Conservation (phyloP, 345 rosid species). For the Gossypium bickii region DNA sequence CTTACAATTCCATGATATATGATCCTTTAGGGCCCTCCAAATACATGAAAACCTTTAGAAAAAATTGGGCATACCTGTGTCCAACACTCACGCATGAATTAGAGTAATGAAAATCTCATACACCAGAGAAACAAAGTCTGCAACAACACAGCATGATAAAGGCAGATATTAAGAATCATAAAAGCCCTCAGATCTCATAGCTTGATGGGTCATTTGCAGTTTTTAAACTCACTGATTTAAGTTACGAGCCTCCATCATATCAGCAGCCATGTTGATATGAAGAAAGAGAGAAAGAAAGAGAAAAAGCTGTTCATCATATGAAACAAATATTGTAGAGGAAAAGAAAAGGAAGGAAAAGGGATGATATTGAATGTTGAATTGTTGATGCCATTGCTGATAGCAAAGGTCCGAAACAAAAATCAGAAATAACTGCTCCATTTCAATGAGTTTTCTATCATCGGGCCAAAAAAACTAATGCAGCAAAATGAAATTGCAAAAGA, state of each 20-base stretch:
- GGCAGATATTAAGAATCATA: not conserved
- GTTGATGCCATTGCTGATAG: conserved; percentile 13
- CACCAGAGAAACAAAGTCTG: not conserved
- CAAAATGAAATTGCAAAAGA: too few species aligned
- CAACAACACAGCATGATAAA: not conserved
- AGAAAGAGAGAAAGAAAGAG: conserved; percentile 8
- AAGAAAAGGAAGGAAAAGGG: not conserved
- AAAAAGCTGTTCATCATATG: not conserved
- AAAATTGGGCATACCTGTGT: not conserved
- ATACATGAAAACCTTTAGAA: not conserved
- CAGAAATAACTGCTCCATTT: conserved; percentile 13
- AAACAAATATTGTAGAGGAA: not conserved
- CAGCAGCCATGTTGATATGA: not conserved
- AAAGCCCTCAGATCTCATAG: conserved; percentile 30
- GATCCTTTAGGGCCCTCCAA: not conserved
- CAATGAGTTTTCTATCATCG: conserved; percentile 23
- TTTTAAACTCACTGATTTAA: conserved; percentile 6
- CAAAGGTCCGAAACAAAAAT: conserved; percentile 14
- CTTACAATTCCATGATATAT: not conserved
- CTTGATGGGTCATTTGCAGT: conserved; percentile 18
- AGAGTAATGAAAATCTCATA: not conserved
- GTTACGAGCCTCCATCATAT: not conserved
- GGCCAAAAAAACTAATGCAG: not conserved
- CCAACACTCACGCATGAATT: not conserved
- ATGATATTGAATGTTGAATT: not conserved